phyloP scores from a whole-genome alignment of 805 yeast genomes.

The Yarrowia sp. region DNA sequence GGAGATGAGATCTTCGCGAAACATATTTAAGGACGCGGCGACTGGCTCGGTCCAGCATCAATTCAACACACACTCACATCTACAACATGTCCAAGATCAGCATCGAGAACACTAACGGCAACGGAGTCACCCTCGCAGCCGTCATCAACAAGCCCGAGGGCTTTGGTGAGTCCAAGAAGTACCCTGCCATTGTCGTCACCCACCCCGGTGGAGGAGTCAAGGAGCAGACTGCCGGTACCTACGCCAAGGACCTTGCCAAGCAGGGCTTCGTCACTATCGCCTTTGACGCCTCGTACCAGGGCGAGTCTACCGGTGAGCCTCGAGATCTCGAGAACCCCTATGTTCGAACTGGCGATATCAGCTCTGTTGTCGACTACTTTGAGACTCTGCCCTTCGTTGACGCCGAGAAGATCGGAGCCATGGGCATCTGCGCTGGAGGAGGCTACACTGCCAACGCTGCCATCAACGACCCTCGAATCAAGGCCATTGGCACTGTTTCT shows the following conservation, averaged over 20 bases:
- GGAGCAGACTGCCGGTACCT: not conserved
- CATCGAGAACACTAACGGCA: not conserved
- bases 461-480: not conserved
- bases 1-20: too few species aligned
- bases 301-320: not conserved
- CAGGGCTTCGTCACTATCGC: not conserved
- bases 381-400: not conserved
- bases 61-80: too few species aligned
- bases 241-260: not conserved
- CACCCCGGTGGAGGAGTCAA: not conserved
- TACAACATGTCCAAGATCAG: not conserved
- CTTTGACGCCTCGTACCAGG: not conserved
- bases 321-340: not conserved
- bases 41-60: too few species aligned
- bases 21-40: too few species aligned
- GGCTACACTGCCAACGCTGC: not conserved
- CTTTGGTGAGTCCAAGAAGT: not conserved
- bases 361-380: not conserved
- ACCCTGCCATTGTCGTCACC: not conserved
- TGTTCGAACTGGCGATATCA: not conserved
- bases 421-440: not conserved
- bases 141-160: not conserved
- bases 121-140: not conserved
- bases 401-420: not conserved
- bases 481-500: not conserved